Conservation (phyloP, 2,329 filamentous ascomycete genomes). For the Hysterium pulicare region DNA sequence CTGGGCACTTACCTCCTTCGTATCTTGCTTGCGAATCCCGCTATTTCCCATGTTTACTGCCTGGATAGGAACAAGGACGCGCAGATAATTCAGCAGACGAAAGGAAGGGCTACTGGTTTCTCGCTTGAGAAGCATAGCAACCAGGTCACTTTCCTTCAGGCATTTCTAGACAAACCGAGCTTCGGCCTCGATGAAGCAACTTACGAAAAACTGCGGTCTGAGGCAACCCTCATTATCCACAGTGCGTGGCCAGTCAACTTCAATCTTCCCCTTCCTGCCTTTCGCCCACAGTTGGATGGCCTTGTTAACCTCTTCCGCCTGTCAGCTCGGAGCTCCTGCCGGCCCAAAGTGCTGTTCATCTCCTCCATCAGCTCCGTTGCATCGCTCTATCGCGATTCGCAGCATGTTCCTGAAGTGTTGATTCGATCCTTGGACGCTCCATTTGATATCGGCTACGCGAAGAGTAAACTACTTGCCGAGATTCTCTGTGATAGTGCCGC, state of each 20-base stretch:
- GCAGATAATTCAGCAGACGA: slow-evolving; percentile 7
- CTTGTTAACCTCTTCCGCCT: slow-evolving; percentile 12
- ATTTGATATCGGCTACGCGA: slow-evolving; percentile 36
- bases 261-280: slow-evolving; percentile 31
- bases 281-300: slow-evolving; percentile 10
- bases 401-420: slow-evolving; percentile 27
- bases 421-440: slow-evolving; percentile 23
- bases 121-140: slow-evolving; percentile 3
- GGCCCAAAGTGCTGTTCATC: slow-evolving; percentile 35
- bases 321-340: not conserved
- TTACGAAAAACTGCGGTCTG: slow-evolving; percentile 10
- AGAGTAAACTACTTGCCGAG: slow-evolving; percentile 36
- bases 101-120: slow-evolving; percentile 1
- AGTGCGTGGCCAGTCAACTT: slow-evolving; percentile 57
- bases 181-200: slow-evolving; percentile 38
- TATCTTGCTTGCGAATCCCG: slow-evolving; percentile 12
- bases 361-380: slow-evolving; percentile 38
- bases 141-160: slow-evolving; percentile 12
- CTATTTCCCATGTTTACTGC: slow-evolving; percentile 17
- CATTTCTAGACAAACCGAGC: slow-evolving; percentile 12
- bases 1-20: slow-evolving; percentile 21
- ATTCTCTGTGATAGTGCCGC: slow-evolving; percentile 31
- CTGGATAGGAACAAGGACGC: slow-evolving; percentile 18
- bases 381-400: slow-evolving; percentile 4
- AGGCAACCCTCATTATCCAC: slow-evolving; percentile 47